Evolutionary conservation across 106 monocot species (phyloP).

Genomic region (Dendrobium huoshanense): DNA sequence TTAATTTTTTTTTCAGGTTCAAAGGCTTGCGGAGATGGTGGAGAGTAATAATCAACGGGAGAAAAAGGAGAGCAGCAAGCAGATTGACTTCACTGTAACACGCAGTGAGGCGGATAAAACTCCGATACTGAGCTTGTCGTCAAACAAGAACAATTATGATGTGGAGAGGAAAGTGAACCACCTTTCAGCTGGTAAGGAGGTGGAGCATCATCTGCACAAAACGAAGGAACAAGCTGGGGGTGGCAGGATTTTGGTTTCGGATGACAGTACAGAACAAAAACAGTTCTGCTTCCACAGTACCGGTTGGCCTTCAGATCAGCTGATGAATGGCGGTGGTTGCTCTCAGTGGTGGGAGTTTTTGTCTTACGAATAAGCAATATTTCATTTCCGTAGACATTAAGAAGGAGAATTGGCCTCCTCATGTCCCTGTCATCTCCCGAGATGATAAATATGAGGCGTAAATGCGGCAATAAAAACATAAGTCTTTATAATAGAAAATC

Average conservation of each 20-base stretch:
- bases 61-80: background rate
- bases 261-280: background rate
- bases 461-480: no score
- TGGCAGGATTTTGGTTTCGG: background rate
- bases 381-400: no score
- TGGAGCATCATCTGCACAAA: background rate
- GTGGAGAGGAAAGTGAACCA: background rate
- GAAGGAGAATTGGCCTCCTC: no score
- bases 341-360: slow-evolving; percentile 17
- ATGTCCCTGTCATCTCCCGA: no score
- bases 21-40: slow-evolving; percentile 4
- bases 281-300: background rate
- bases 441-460: no score
- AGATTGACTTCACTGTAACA: background rate
- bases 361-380: background rate
- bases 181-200: background rate
- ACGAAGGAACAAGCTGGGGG: background rate
- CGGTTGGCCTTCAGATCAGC: background rate
- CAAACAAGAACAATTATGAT: background rate
- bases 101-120: background rate
- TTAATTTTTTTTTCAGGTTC: background rate
- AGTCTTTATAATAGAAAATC: background rate
- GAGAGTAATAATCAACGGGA: background rate
- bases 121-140: background rate
- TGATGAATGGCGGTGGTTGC: background rate